These are phyloP conservation scores for Linnemannia zychae DNA, from an alignment of 192 early-diverging fungal genomes.

Conservation along the genomic window DNA sequence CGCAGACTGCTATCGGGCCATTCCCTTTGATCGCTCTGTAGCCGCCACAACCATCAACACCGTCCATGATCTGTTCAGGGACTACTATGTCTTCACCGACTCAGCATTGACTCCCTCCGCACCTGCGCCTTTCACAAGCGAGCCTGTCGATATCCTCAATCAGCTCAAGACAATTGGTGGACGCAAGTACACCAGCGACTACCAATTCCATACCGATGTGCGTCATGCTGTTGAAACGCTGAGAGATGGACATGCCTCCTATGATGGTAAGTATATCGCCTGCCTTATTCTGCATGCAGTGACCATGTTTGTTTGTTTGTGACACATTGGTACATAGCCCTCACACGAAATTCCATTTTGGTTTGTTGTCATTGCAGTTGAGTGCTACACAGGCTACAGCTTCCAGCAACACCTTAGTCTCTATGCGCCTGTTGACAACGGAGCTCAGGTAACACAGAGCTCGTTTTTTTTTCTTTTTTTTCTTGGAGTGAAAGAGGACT, in stretches of 20 bases:
- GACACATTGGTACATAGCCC: not conserved
- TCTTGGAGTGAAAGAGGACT: too few species aligned
- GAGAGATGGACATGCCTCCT: slow-evolving; percentile 31
- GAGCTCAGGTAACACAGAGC: too few species aligned
- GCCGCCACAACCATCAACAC: slow-evolving; percentile 11
- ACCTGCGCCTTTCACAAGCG: slow-evolving; percentile 10
- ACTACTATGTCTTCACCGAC: slow-evolving; percentile 30
- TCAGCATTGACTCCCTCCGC: slow-evolving; percentile 7
- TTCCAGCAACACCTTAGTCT: slow-evolving; percentile 8
- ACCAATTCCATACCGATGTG: slow-evolving; percentile 21
- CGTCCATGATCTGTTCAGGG: slow-evolving; percentile 11
- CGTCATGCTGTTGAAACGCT: not conserved
- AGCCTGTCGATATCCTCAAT: slow-evolving; percentile 15
- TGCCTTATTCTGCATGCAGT: too few species aligned
- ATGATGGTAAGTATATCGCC: slow-evolving; percentile 13
- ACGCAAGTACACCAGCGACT: slow-evolving; percentile 6
- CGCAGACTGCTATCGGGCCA: slow-evolving; percentile 17
- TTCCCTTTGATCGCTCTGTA: not conserved
- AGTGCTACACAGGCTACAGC: not conserved
- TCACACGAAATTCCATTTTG: not conserved
- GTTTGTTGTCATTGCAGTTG: not conserved
- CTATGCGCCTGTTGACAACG: slow-evolving; percentile 18
- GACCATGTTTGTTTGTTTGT: too few species aligned
- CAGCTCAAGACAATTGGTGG: slow-evolving; percentile 15
- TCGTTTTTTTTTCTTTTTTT: too few species aligned